Evolutionary conservation across 176 grass and related monocot species (phyloP), one percentile per base, ranked within the genome.

Genomic region (Carex myosuroides): DNA sequence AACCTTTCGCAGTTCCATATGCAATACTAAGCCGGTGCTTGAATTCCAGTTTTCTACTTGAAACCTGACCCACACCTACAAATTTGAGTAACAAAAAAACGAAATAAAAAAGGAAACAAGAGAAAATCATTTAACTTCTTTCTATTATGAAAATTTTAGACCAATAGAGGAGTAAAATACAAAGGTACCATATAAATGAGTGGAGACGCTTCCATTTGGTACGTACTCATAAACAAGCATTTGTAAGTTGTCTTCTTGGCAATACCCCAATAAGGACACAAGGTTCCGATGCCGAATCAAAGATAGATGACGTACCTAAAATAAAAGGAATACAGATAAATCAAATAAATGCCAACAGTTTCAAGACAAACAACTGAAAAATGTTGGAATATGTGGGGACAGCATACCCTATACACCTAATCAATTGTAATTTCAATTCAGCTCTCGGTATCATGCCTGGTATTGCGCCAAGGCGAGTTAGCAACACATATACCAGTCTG

Each of bases 211-310:
- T 84, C 88, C 97, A 84, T 94, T 95, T 63, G 93, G 88, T 84
- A 99, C 81, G 84, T 99, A 96, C 77, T 99, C 93, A 18, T 95
- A 99, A 60, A 99, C 83, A 88, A 99, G 93, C 93, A 94, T 99
- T 65, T 99, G 97, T 75, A 89, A 70, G 84, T 84, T 84, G 80
- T 91, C 70, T 79, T 99, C 91, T 65, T 95, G 97, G 86, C 86
- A 95, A 81, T 99, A 94, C 24, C 96, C 96, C 89, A 95, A 90
- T 81, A 99, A 93, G 17, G 88, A 90, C 77, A 95, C 93, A 60
- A 99, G 64, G 71, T 99, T 95, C 12, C 93, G 90, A 65, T 95
- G 96, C 79, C 52, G 88, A 83, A 94, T 88, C 70, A 89, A 89
- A 57, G 90, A 92, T 22, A 95, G n/a, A 37, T 88, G 65, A 85